These are phyloP conservation scores for Lolium rigidum DNA, from an alignment of 176 grass and related monocot genomes.

Conservation along the genomic window DNA sequence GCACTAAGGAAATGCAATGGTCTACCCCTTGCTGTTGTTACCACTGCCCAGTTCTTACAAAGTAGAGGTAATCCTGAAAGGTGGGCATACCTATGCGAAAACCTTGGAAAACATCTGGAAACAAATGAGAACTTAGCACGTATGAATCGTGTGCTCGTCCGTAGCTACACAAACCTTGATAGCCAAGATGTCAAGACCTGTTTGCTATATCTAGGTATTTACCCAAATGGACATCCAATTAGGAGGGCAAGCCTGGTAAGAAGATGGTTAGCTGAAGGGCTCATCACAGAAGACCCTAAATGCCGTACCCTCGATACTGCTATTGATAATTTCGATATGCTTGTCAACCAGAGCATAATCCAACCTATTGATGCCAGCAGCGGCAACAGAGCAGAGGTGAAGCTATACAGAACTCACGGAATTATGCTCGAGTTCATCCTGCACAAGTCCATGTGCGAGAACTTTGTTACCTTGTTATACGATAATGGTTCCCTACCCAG, in stretches of 20 bases:
- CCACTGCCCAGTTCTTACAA: background rate
- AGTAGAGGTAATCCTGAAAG: background rate
- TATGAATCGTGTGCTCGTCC: background rate
- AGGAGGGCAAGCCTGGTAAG: constrained; percentile 32
- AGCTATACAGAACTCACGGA: background rate
- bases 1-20: background rate
- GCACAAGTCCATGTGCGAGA: constrained; percentile 13
- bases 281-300: background rate
- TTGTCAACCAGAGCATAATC: constrained; percentile 23
- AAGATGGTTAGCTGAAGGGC: constrained; percentile 25
- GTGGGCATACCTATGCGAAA: background rate
- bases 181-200: background rate
- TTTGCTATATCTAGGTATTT: constrained; percentile 4
- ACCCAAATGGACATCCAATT: background rate
- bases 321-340: background rate
- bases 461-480: constrained; percentile 9
- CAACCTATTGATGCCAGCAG: background rate
- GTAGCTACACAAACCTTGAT: background rate
- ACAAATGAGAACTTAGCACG: background rate
- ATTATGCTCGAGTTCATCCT: constrained; percentile 40
- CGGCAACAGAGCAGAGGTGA: background rate
- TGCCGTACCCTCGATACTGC: background rate
- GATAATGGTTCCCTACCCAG: background rate
- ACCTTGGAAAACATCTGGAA: background rate
- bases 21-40: constrained; percentile 14